A percentile compares a stretch with the other conserved stretches of the same genome.
phyloP scores from a whole-genome alignment of 257 asterid species.

The Solanum chiquidenum region DNA sequence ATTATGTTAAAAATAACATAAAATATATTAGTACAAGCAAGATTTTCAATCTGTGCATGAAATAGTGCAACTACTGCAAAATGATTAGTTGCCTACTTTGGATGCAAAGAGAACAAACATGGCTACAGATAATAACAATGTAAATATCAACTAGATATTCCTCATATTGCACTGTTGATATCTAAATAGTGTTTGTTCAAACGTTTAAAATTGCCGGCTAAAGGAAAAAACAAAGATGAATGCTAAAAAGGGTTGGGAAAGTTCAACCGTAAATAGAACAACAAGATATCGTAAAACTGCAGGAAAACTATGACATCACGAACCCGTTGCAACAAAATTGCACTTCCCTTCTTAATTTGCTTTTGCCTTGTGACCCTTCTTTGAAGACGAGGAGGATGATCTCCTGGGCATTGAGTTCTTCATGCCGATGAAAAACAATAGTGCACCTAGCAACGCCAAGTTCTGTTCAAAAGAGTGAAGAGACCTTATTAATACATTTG shows the following conservation, averaged over 20 bases:
- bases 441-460: slow-evolving; percentile 73
- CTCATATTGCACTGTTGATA: not conserved
- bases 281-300: not conserved
- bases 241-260: not conserved
- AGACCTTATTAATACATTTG: not conserved
- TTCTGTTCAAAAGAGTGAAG: slow-evolving; percentile 28
- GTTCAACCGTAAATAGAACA: not conserved
- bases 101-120: not conserved
- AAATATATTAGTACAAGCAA: not conserved
- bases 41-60: not conserved
- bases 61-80: not conserved
- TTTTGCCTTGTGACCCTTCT: slow-evolving; percentile 66
- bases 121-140: not conserved
- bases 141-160: not conserved
- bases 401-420: slow-evolving; percentile 76
- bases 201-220: not conserved
- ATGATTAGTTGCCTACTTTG: not conserved
- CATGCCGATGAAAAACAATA: slow-evolving; percentile 85
- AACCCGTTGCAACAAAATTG: slow-evolving; percentile 2
- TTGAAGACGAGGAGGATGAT: slow-evolving; percentile 16
- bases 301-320: not conserved
- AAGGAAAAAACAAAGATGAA: not conserved
- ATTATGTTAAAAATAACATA: not conserved
- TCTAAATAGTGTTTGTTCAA: not conserved
- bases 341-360: slow-evolving; percentile 33